phyloP scores from a whole-genome alignment of 805 yeast genomes.

The Lipomyces spencermartinsiae region DNA sequence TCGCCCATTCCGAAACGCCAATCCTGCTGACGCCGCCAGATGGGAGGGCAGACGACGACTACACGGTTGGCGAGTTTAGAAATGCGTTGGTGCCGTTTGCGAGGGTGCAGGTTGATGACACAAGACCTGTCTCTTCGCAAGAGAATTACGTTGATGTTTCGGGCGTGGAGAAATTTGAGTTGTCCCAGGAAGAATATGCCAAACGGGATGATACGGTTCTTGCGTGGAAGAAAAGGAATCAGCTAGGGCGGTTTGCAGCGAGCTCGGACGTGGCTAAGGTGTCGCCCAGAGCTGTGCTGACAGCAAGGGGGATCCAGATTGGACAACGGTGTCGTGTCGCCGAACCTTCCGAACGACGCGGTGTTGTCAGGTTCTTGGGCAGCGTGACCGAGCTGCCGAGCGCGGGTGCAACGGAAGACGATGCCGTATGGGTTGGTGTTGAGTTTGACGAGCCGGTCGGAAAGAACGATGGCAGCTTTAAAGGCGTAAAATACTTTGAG shows the following conservation, averaged over 20 bases:
- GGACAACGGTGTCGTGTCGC: constrained; percentile 57
- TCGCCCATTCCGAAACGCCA: constrained; percentile 26
- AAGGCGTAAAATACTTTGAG: constrained; percentile 64
- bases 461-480: constrained; percentile 78
- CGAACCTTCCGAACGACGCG: constrained; percentile 61
- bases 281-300: constrained; percentile 6
- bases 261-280: constrained; percentile 38
- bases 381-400: constrained; percentile 62
- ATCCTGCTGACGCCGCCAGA: constrained; percentile 14
- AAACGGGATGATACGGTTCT: constrained; percentile 66
- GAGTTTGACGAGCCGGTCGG: constrained; percentile 87
- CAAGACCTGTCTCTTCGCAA: constrained; percentile 44
- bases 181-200: constrained; percentile 68
- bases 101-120: constrained; percentile 48
- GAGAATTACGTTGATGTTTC: constrained; percentile 46
- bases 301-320: constrained; percentile 46
- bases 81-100: constrained; percentile 28
- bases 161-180: constrained; percentile 51
- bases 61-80: constrained; percentile 15
- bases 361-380: constrained; percentile 76
- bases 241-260: constrained; percentile 72
- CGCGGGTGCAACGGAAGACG: constrained; percentile 39
- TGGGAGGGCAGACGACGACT: constrained; percentile 22
- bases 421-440: constrained; percentile 74
- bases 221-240: constrained; percentile 73